Base-by-base conservation (phyloP, 116 monocot genomes). In the Trichopus zeylanicus region DNA sequence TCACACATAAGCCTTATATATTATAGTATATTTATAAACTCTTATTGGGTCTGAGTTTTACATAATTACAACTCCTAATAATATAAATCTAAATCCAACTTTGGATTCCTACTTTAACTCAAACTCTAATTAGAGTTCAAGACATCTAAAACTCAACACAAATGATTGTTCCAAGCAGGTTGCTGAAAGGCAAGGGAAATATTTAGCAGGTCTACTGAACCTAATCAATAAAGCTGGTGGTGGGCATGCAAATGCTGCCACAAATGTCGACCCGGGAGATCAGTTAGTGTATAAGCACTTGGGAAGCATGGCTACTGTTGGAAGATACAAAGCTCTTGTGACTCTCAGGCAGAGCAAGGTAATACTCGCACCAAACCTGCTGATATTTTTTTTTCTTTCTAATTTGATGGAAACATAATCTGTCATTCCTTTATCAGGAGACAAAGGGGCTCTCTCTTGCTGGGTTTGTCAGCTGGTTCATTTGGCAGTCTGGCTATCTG, bases 271-370 rank as follows among this genome's bases (percentile, higher is more conserved):
- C 24, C 56, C 78, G 13, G 86, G 78, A n/a, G 59, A 66, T 29
- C 72, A 68, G 21, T 86, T 86, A 70, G 81, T 86, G 27, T 86
- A 86, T 53, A 72, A 27, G 55, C 86, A 86, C 71, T 52, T 86
- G 53, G 86, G 86, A 20, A 86, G 86, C 78, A 86, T 86, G 86
- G 86, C 86, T n/a, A 66, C 81, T 13, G 81, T 86, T 35, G 86
- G 86, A 29, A 71, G 81, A 67, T 78, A 78, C 59, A 86, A 86
- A 75, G 86, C 86, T 67, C 74, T 86, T 35, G 86, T 86, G 0
- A 81, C 81, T 67, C 72, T 86, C 26, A 57, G 86, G 38, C 74
- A 78, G 55, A 86, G 72, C 81, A 81, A 81, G 81, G 86, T n/a
- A n/a, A n/a, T n/a, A n/a, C n/a, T n/a, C n/a, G n/a, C n/a, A n/a